Conservation (phyloP, 2,329 filamentous ascomycete species). For the Aspergillus novofumigatus region DNA sequence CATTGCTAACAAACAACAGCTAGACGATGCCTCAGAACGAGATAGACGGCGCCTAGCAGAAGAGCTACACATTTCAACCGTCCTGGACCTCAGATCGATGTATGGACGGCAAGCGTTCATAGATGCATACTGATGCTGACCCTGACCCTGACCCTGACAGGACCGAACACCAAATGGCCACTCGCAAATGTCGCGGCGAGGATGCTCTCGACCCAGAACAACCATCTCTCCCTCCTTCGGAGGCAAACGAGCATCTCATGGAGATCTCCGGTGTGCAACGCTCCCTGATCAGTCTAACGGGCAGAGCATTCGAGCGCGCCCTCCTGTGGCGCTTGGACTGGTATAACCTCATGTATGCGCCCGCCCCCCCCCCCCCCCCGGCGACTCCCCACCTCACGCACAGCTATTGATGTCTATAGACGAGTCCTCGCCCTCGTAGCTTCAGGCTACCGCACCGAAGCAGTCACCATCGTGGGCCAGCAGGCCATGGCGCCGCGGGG, state of each 20-base stretch:
- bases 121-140: not conserved
- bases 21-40: conserved; percentile 65
- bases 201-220: conserved; percentile 7
- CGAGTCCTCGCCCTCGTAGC: conserved; percentile 61
- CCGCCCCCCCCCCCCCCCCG: not conserved
- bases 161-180: conserved; percentile 68
- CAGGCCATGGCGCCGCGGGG: conserved; percentile 71
- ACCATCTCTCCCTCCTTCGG: conserved; percentile 41
- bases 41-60: conserved; percentile 60
- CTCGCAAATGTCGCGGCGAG: conserved; percentile 54
- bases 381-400: no score
- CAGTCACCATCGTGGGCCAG: conserved; percentile 64
- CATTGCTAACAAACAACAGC: conserved; percentile 14
- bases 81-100: conserved; percentile 77
- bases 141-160: conserved; percentile 35
- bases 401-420: conserved; percentile 27
- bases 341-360: conserved; percentile 57
- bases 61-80: conserved; percentile 62
- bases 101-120: conserved; percentile 33
- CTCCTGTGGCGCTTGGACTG: conserved; percentile 66
- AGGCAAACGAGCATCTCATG: conserved; percentile 50
- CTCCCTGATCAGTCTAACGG: conserved; percentile 68
- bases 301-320: conserved; percentile 63
- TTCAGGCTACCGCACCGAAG: conserved; percentile 63
- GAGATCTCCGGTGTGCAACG: conserved; percentile 63